Evolutionary conservation across 2,329 filamentous ascomycete genomes (phyloP).

Genomic region (Aspergillus jensenii): DNA sequence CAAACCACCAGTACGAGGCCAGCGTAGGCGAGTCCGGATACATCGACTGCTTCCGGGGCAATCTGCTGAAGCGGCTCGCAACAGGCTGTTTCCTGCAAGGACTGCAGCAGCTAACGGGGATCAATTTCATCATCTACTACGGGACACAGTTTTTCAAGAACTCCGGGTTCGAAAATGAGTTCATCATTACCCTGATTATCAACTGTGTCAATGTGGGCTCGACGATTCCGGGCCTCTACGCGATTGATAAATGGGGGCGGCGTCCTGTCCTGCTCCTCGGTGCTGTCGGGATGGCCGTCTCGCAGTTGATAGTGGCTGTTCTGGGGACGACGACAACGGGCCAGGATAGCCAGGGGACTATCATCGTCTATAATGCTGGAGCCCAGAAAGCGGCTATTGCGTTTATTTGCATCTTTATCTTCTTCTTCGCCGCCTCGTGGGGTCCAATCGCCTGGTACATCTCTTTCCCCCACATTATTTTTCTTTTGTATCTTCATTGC

Average conservation of each 20-base stretch:
- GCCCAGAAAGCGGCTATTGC: conserved; percentile 44
- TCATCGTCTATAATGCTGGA: background rate
- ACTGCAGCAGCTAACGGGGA: conserved; percentile 43
- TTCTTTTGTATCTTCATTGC: no score
- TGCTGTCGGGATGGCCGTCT: conserved; percentile 46
- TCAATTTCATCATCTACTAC: conserved; percentile 47
- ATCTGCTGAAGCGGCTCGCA: conserved; percentile 38
- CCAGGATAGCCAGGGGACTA: no score
- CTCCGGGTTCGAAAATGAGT: conserved; percentile 43
- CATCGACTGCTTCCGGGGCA: conserved; percentile 35
- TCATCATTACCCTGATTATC: conserved; percentile 51
- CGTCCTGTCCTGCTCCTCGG: conserved; percentile 49
- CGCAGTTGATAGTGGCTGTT: conserved; percentile 51
- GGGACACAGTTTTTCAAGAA: conserved; percentile 42
- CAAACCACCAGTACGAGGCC: conserved; percentile 83
- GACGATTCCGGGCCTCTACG: conserved; percentile 49
- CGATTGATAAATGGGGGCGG: conserved; percentile 51
- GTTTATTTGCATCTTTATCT: conserved; percentile 49
- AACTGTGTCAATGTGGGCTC: conserved; percentile 49
- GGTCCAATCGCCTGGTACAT: conserved; percentile 33
- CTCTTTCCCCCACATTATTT: no score
- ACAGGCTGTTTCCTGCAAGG: conserved; percentile 42
- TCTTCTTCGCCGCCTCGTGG: conserved; percentile 49
- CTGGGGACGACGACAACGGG: conserved; percentile 40
- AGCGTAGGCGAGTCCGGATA: conserved; percentile 38